Conservation (phyloP, 2,329 filamentous ascomycete genomes). For the Calonectria crousiana region DNA sequence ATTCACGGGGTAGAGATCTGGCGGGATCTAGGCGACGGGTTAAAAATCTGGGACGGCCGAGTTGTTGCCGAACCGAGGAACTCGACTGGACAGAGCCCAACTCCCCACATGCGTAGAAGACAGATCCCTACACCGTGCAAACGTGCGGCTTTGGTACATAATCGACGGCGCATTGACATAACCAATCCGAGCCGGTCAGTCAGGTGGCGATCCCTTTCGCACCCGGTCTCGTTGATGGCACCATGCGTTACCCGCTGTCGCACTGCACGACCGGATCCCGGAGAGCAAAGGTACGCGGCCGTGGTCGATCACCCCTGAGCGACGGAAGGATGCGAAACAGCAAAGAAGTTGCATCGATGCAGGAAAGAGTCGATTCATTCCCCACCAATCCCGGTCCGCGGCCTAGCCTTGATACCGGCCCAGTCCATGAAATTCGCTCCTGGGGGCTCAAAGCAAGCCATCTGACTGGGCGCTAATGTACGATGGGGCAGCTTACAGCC, state of each 20-base stretch:
- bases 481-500: constrained; percentile 26
- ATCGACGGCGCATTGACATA: constrained; percentile 29
- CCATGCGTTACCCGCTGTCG: constrained; percentile 20
- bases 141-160: constrained; percentile 20
- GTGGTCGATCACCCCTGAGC: constrained; percentile 6
- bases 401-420: constrained; percentile 25
- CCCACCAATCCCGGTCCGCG: constrained; percentile 24
- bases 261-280: constrained; percentile 7
- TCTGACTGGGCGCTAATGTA: constrained; percentile 31
- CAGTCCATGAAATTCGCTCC: constrained; percentile 19
- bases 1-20: constrained; percentile 26
- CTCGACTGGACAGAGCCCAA: neutral
- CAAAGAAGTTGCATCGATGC: constrained; percentile 18
- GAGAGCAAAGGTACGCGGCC: neutral
- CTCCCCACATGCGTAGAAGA: constrained; percentile 27
- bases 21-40: constrained; percentile 9
- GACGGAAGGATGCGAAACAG: neutral
- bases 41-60: constrained; percentile 17
- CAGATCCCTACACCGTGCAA: constrained; percentile 33
- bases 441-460: constrained; percentile 11
- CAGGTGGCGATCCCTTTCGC: constrained; percentile 24
- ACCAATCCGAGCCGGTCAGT: constrained; percentile 13
- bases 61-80: constrained; percentile 9
- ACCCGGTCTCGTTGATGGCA: constrained; percentile 16
- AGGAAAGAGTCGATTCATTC: constrained; percentile 24